Conservation (phyloP, 1,139 yeast genomes). For the Wickerhamomyces sp. region DNA sequence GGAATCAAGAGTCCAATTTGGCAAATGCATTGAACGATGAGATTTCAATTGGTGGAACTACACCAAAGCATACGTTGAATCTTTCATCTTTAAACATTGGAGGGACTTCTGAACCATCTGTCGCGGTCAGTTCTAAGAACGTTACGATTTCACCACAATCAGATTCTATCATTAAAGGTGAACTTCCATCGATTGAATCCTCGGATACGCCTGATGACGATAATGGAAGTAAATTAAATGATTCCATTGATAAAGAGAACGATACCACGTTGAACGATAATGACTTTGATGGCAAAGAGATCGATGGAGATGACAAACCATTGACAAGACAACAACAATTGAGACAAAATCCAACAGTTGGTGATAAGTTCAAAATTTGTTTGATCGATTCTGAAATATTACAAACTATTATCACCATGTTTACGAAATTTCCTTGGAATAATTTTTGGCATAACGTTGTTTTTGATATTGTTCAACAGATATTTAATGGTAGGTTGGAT, state of each 20-base stretch:
- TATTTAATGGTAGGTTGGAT: conserved; percentile 89
- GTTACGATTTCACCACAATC: conserved; percentile 20
- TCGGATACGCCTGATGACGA: neutral
- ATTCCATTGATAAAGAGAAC: conserved; percentile 1
- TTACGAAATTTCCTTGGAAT: conserved; percentile 95
- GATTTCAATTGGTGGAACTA: conserved; percentile 1
- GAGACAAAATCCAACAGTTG: conserved; percentile 70
- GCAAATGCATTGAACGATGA: conserved; percentile 22
- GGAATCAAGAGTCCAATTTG: conserved; percentile 19
- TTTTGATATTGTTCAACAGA: conserved; percentile 95
- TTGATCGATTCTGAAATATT: conserved; percentile 78
- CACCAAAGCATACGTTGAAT: conserved; percentile 11
- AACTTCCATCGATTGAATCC: conserved; percentile 9
- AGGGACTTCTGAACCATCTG: conserved; percentile 24
- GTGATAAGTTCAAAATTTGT: conserved; percentile 84
- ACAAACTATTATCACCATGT: conserved; percentile 75
- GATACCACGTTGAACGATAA: conserved; percentile 6
- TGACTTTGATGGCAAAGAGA: conserved; percentile 1
- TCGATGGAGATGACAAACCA: conserved; percentile 8
- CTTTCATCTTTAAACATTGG: conserved; percentile 22
- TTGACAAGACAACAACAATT: conserved; percentile 6
- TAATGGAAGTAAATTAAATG: neutral
- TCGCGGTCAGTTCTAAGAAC: conserved; percentile 21
- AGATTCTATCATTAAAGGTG: conserved; percentile 11
- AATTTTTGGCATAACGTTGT: conserved; percentile 96